phyloP scores from a whole-genome alignment of 164 flowering plant genomes.

The Vitis amurensis region DNA sequence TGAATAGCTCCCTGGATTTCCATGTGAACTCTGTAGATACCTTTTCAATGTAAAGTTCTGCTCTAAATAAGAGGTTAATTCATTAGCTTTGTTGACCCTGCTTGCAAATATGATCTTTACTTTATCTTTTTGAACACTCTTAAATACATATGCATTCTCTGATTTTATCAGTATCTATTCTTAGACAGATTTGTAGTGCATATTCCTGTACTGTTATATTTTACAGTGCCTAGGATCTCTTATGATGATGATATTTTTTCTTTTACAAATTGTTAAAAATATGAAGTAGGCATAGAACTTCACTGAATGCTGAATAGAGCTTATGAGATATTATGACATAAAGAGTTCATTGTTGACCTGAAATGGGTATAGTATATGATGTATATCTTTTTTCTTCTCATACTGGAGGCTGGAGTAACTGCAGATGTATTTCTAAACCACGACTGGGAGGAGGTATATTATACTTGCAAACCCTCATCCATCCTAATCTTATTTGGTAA shows the following conservation, averaged over 20 bases:
- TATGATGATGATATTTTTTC: not conserved
- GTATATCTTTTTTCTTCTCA: constrained; percentile 55
- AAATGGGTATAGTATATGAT: constrained; percentile 62
- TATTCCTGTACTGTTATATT: no score
- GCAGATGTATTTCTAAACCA: constrained; percentile 75
- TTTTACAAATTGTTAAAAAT: not conserved
- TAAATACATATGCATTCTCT: no score
- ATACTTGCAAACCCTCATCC: not conserved
- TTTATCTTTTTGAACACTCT: no score
- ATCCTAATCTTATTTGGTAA: not conserved
- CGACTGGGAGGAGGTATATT: constrained; percentile 77
- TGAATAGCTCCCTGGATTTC: no score
- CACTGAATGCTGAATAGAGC: not conserved
- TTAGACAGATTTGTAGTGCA: no score
- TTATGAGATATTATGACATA: not conserved
- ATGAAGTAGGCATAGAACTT: not conserved
- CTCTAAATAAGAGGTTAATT: no score
- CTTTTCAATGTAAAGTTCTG: no score
- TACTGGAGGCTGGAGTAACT: constrained; percentile 76
- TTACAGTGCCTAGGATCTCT: no score
- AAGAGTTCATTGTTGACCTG: constrained; percentile 32
- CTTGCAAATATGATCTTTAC: no score
- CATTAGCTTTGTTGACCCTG: no score
- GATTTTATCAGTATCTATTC: no score
- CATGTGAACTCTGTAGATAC: no score